Evolutionary conservation across 2,329 filamentous ascomycete genomes (phyloP).

Genomic region (Neonectria punicea): DNA sequence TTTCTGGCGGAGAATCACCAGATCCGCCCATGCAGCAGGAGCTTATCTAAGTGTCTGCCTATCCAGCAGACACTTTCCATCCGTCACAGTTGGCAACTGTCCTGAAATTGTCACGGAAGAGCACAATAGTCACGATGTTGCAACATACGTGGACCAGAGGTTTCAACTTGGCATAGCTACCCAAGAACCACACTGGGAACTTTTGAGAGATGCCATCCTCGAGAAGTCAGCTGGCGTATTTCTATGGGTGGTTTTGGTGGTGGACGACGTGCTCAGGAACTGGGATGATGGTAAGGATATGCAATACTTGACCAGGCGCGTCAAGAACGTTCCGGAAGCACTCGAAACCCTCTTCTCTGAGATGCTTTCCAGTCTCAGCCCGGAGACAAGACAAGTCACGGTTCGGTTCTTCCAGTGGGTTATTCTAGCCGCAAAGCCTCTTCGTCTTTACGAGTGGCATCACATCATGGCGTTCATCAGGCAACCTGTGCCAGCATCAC

Average conservation of each 20-base stretch:
- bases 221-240: conserved; percentile 18
- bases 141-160: conserved; percentile 14
- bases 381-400: neutral
- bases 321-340: conserved; percentile 1
- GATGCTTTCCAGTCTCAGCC: neutral
- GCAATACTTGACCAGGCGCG: neutral
- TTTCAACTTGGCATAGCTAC: neutral
- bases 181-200: neutral
- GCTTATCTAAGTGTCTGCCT: conserved; percentile 17
- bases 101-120: conserved; percentile 3
- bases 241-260: conserved; percentile 24
- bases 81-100: neutral
- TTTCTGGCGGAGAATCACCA: conserved; percentile 16
- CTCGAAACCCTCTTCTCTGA: conserved; percentile 4
- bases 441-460: conserved; percentile 31
- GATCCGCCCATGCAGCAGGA: neutral
- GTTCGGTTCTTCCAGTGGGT: conserved; percentile 27
- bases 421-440: neutral
- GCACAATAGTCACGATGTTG: conserved; percentile 16
- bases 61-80: conserved; percentile 22
- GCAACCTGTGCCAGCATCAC: neutral
- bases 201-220: neutral
- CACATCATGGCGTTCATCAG: conserved; percentile 28
- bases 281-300: conserved; percentile 22
- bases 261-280: conserved; percentile 7